Evolutionary conservation across 2,329 filamentous ascomycete genomes (phyloP), one percentile per base, ranked within the genome.

Genomic region (Cercospora beticola): DNA sequence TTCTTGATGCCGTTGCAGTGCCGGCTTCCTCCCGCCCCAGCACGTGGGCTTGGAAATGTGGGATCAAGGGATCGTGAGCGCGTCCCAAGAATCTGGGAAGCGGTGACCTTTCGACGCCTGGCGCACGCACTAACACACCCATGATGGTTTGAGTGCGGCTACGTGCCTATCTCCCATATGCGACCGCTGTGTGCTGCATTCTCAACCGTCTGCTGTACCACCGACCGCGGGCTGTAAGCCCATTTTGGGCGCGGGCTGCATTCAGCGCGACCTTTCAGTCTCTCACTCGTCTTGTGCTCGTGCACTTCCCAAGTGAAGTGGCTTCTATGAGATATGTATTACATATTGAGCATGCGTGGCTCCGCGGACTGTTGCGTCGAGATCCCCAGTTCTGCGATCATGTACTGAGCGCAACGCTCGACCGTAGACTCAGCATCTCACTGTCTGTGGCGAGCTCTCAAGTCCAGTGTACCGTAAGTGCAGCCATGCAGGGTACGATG

Each of bases 11-110:
- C 46, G 21, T 52, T 23, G 18, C 46, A 52, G 46, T 52, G 46
- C 21, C 57, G 57, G 33, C 30, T 36, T 59, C 57, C 57, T 60
- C 10, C 26, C 57, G 33, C 30, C 30, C 12, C 21, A 58, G 56
- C 56, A 30, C 26, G 56, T 30, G 56, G 56, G n/a, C 12, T 33
- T 18, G n/a, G n/a, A 31, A 33, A 56, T 58, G 56, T 58, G 56
- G 26, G 26, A 52, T 52, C 36, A 16, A 23, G 52, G 52, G 26
- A 56, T 28, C 56, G 30, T 30, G 30, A 58, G 56, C 14, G 14
- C 30, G 57, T 60, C 57, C 57, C 57, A 60, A 33, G 14, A 36
- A 36, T 23, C 57, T 36, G 57, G 57, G 30, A 60, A 36, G 57
- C 30, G 57, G 28, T 60, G 57, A 60, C 30, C 57, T 36, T 36